Evolutionary conservation across 805 yeast species (phyloP), one percentile per base, ranked within the genome.

Genomic region (Metschnikowia lunata): DNA sequence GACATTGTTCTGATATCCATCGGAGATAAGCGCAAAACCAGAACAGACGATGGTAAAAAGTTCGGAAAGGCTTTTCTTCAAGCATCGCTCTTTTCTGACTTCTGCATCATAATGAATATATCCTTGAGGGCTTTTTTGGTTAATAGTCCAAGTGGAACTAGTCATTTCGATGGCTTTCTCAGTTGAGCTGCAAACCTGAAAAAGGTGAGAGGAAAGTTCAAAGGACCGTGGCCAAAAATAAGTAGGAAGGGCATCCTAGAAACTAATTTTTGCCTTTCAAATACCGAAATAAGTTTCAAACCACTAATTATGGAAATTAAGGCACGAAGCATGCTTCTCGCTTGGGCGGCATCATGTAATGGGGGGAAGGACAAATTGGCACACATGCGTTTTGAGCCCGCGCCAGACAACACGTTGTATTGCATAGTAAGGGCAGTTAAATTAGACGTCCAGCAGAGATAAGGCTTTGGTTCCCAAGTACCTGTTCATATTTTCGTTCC

Each of bases 21-120:
- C 93, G 18, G 85, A 78, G 55, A 83, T 78, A 57, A 85, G 72
- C 0, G 90, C 93, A 50, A 79, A 82, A 11, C 93, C 91, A 23
- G 89, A 71, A 63, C 86, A 79, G 36, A 80, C 56, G 48, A 84
- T 78, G 43, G 81, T 62, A 40, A 71, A 52, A 27, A 66, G 47
- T 43, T 70, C 72, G 26, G 56, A 62, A 31, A 49, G 26, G 28
- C 48, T 44, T 30, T 50, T 53, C 15, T 61, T 60, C 13, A 37
- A 51, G 34, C 62, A 59, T 36, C 75, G 57, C 12, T 50, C 45
- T 30, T 45, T 47, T 53, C 75, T 61, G 27, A 48, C 57, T 11
- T 60, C 71, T 10, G 54, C 57, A 44, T 69, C 67, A 50, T 71
- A 69, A 30, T 52, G 52, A 53, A 59, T 61, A 32, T 50, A 59